Evolutionary conservation across 208 protist species (phyloP).

Genomic region (Phytomonas sp.): DNA sequence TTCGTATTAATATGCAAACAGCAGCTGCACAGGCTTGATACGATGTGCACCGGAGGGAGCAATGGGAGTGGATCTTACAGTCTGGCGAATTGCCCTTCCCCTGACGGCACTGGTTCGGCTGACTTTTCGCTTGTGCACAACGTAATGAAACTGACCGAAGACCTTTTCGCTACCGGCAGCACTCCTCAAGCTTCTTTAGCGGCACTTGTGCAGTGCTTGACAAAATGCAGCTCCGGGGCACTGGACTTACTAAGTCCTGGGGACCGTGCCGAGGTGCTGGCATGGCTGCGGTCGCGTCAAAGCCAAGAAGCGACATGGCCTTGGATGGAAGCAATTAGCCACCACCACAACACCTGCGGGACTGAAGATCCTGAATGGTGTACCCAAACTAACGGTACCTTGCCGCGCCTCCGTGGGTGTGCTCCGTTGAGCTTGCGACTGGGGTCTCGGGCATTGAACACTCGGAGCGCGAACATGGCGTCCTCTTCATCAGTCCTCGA

Average conservation of each 20-base stretch:
- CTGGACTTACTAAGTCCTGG: slow-evolving; percentile 17
- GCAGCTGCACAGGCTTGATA: slow-evolving; percentile 18
- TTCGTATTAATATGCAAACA: slow-evolving; percentile 24
- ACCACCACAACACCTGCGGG: not conserved
- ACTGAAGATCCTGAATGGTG: not conserved
- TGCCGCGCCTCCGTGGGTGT: not conserved
- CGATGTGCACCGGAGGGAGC: not conserved
- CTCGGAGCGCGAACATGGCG: not conserved
- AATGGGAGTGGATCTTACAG: not conserved
- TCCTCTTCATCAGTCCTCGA: not conserved
- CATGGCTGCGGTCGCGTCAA: slow-evolving; percentile 21
- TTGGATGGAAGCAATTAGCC: not conserved
- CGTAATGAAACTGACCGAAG: slow-evolving; percentile 13
- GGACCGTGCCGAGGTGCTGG: slow-evolving; percentile 14
- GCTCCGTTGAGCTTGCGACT: slow-evolving; percentile 5
- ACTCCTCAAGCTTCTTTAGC: slow-evolving; percentile 17
- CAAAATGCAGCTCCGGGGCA: slow-evolving; percentile 17
- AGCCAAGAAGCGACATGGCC: slow-evolving; percentile 12
- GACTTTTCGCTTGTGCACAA: slow-evolving; percentile 11
- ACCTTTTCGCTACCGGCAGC: slow-evolving; percentile 16
- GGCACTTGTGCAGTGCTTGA: slow-evolving; percentile 18
- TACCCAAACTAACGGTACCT: not conserved
- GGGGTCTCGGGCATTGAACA: slow-evolving; percentile 1
- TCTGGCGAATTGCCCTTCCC: not conserved
- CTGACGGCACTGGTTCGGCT: not conserved